A percentile compares a stretch with the other conserved stretches of the same genome.
phyloP scores from a whole-genome alignment of 2,329 filamentous ascomycete species.

The Penicillium digitatum region DNA sequence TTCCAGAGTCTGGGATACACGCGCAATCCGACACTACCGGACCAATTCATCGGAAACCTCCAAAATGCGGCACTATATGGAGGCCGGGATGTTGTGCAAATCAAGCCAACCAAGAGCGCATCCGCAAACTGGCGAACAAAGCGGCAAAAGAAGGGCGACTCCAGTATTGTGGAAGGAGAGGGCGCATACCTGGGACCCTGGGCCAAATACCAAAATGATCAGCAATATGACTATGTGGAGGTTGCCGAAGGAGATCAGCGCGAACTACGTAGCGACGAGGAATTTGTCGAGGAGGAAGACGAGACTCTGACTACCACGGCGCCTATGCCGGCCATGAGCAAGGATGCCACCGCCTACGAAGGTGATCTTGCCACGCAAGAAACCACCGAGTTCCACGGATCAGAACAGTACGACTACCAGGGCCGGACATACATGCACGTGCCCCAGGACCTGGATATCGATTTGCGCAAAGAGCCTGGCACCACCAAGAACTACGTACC shows the following conservation, averaged over 20 bases:
- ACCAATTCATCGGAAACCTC: constrained; percentile 48
- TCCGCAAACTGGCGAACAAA: constrained; percentile 65
- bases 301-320: constrained; percentile 50
- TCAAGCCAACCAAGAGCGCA: constrained; percentile 64
- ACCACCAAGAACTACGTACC: constrained; percentile 86
- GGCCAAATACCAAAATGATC: constrained; percentile 76
- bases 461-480: constrained; percentile 74
- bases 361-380: constrained; percentile 63
- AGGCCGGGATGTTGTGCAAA: constrained; percentile 52
- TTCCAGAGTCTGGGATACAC: constrained; percentile 63
- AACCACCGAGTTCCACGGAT: constrained; percentile 82
- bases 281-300: constrained; percentile 67
- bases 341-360: constrained; percentile 49
- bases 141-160: constrained; percentile 79
- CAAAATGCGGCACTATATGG: constrained; percentile 44
- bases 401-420: constrained; percentile 82
- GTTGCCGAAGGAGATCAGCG: constrained; percentile 61
- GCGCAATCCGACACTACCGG: constrained; percentile 45
- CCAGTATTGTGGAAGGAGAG: constrained; percentile 77
- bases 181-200: constrained; percentile 91
- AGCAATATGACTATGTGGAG: constrained; percentile 65
- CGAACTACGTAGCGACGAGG: constrained; percentile 71
- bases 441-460: constrained; percentile 82
- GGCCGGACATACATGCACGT: constrained; percentile 97
- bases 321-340: constrained; percentile 49